Percentiles rank a stretch among this genome's conserved stretches.
phyloP scores from a whole-genome alignment of 2,329 filamentous ascomycete genomes.

The Laburnicola sp. region DNA sequence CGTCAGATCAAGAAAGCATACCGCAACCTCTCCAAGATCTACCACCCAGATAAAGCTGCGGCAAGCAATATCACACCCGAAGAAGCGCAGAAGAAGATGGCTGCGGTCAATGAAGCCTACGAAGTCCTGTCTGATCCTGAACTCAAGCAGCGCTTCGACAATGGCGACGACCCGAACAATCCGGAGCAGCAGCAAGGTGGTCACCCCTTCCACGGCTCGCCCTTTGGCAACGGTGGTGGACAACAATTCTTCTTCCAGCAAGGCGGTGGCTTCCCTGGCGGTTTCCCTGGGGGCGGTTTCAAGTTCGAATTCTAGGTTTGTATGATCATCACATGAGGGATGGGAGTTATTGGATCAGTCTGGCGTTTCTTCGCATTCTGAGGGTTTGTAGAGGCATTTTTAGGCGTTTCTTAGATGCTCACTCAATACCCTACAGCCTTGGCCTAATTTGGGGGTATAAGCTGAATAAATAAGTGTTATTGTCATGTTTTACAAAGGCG shows the following conservation, averaged over 20 bases:
- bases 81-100: conserved; percentile 97
- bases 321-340: neutral
- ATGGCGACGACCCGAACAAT: conserved; percentile 92
- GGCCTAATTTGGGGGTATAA: no score
- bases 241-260: conserved; percentile 68
- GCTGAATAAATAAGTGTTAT: no score
- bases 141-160: conserved; percentile 81
- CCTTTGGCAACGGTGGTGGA: conserved; percentile 61
- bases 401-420: no score
- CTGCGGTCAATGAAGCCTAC: conserved; percentile 91
- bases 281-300: conserved; percentile 37
- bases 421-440: no score
- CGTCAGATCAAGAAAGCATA: conserved; percentile 92
- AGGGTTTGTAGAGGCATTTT: no score
- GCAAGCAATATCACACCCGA: conserved; percentile 79
- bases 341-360: neutral
- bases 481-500: no score
- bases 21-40: conserved; percentile 77
- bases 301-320: conserved; percentile 42
- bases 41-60: conserved; percentile 89
- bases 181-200: conserved; percentile 65
- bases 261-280: conserved; percentile 47
- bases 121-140: conserved; percentile 90
- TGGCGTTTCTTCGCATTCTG: neutral
- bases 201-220: conserved; percentile 73